Conservation (phyloP, 2,329 filamentous ascomycete species). For the Ceratocystis variospora region DNA sequence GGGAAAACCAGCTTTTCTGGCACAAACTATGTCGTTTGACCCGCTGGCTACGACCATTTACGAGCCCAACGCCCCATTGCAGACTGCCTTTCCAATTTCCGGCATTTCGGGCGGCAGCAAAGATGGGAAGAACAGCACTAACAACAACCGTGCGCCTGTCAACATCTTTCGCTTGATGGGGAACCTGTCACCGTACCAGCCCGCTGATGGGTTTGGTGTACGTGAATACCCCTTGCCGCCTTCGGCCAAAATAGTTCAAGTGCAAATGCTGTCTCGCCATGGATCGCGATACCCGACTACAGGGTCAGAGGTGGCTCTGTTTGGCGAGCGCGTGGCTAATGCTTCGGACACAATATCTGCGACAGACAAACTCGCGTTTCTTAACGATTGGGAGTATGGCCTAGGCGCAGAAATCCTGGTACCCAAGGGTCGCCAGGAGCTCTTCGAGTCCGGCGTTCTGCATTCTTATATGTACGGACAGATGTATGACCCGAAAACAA, state of each 20-base stretch:
- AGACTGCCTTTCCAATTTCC: constrained; percentile 54
- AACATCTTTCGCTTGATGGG: constrained; percentile 62
- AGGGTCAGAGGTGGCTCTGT: constrained; percentile 38
- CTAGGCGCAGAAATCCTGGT: constrained; percentile 60
- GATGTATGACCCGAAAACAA: constrained; percentile 57
- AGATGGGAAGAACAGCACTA: background rate
- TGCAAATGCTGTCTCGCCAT: constrained; percentile 60
- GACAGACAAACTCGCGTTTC: constrained; percentile 46
- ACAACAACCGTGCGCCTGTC: background rate
- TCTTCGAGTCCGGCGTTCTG: constrained; percentile 52
- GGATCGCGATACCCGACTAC: constrained; percentile 59
- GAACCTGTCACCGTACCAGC: constrained; percentile 54
- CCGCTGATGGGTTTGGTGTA: constrained; percentile 60
- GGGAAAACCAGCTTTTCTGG: constrained; percentile 54
- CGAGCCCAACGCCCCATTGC: constrained; percentile 54
- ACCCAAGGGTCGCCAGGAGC: constrained; percentile 56
- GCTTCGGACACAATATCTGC: constrained; percentile 40
- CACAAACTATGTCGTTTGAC: constrained; percentile 53
- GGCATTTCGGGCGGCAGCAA: constrained; percentile 42
- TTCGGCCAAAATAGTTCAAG: constrained; percentile 53
- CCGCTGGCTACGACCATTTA: constrained; percentile 43
- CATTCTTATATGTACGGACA: constrained; percentile 61
- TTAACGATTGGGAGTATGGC: constrained; percentile 54
- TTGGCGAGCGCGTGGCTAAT: constrained; percentile 45
- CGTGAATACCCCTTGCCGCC: constrained; percentile 54